A percentile compares a stretch with the other conserved stretches of the same genome.
These are phyloP conservation scores for Trichoderma semiorbis DNA, from an alignment of 2,329 filamentous ascomycete genomes.

Conservation along the genomic window DNA sequence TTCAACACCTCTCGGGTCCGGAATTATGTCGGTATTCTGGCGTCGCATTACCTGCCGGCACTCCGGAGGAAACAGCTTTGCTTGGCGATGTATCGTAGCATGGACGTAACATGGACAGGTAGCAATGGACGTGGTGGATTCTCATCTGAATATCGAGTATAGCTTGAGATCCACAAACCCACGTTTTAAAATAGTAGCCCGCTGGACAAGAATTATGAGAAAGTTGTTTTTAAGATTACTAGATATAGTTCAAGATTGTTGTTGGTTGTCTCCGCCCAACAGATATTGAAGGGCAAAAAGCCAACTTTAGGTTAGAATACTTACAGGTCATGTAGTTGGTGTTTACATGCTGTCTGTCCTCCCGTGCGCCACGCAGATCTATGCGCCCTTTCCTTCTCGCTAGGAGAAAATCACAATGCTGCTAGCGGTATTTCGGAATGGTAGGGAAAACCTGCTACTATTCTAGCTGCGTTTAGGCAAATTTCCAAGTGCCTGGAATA, in stretches of 20 bases:
- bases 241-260: background rate
- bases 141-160: background rate
- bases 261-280: background rate
- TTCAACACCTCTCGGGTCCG: background rate
- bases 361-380: background rate
- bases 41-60: background rate
- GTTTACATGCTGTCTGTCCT: background rate
- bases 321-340: background rate
- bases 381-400: background rate
- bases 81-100: background rate
- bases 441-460: background rate
- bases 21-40: slow-evolving; percentile 2
- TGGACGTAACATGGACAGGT: background rate
- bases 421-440: background rate
- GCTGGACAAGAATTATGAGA: background rate
- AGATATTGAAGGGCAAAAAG: background rate
- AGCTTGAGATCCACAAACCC: background rate
- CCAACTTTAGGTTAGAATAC: background rate
- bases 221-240: background rate
- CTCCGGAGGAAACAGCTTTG: background rate
- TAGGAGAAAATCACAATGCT: background rate
- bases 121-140: background rate
- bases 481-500: background rate
- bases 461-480: background rate
- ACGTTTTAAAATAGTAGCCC: background rate